These are phyloP conservation scores for Neurospora sp. DNA, from an alignment of 495 filamentous ascomycete genomes.

Conservation along the genomic window DNA sequence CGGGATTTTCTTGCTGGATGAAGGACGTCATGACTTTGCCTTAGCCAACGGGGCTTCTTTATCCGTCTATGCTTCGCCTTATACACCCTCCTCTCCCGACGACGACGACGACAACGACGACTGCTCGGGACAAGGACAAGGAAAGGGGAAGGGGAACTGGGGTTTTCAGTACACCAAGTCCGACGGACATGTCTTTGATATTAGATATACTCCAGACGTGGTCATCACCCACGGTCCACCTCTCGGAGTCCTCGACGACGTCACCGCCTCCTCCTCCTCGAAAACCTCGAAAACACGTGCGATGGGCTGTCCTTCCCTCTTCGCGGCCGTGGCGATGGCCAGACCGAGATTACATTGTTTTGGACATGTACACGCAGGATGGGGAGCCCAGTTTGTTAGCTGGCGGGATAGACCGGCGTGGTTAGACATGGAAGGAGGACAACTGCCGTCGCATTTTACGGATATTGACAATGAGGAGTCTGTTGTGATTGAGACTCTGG, in stretches of 20 bases:
- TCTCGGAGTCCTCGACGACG: background rate
- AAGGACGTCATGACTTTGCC: slow-evolving; percentile 23
- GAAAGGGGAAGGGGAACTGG: background rate
- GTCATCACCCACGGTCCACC: background rate
- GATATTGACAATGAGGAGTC: background rate
- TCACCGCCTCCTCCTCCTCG: background rate
- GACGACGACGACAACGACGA: slow-evolving; percentile 8
- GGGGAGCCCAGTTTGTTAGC: background rate
- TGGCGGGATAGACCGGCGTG: background rate
- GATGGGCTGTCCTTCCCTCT: background rate
- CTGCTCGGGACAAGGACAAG: background rate
- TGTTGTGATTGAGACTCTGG: background rate
- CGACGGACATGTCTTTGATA: background rate
- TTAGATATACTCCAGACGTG: background rate
- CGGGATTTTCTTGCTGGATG: background rate
- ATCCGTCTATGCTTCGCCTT: slow-evolving; percentile 60
- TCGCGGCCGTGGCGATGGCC: background rate
- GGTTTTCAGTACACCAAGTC: slow-evolving; percentile 8
- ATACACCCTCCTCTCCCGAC: slow-evolving; percentile 51
- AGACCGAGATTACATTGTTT: background rate
- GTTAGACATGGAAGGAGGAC: background rate
- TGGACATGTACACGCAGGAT: background rate
- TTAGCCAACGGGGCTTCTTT: slow-evolving; percentile 49
- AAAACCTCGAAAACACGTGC: too few species aligned
- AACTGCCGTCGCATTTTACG: background rate